Evolutionary conservation across 1,139 yeast species (phyloP), one percentile per base, ranked within the genome.

Genomic region (Yamadazyma blattariae): DNA sequence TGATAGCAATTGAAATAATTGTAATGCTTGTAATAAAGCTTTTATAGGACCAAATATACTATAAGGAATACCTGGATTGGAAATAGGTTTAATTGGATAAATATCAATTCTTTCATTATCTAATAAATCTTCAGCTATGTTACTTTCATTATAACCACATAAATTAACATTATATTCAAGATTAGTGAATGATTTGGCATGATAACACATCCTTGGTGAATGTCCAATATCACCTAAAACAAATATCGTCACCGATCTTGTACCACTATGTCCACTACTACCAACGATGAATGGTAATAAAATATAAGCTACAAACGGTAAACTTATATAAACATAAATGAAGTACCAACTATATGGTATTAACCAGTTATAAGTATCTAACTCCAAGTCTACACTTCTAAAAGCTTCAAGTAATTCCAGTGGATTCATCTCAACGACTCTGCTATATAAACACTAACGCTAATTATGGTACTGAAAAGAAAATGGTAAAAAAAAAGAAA

Each of bases 141-240:
- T 56, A 20, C 79, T 74, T 44, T 82, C 94, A 2, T 78, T 51
- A 54, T 90, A 92, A 0, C 98, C 98, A 57, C 96, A 84, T 29
- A 92, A 57, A 42, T 83, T 87, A 2, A 94, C 98, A 32, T 71
- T 69, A 56, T 82, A 83, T 1, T 88, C 92, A 18, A 63, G 59
- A 33, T 70, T 62, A n/a, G 86, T 74, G 47, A 92, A 79, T 36
- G 95, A 83, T 39, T 71, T 61, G 1, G 96, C 96, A 57, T 94
- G 99, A 57, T 92, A 86, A 49, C 84, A 76, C 87, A 92, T 92
- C 42, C 99, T 68, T 5, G 99, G 99, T 1, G 97, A 90, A 51
- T 90, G 95, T 11, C 96, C 97, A 36, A 94, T 57, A 53, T 92
- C 98, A 1, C 99, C 99, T 19, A 94, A 65, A 1, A 92, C 98